Base-by-base conservation (phyloP, 1,284 basidiomycete genomes). In the Cutaneotrichosporon daszewskae region DNA sequence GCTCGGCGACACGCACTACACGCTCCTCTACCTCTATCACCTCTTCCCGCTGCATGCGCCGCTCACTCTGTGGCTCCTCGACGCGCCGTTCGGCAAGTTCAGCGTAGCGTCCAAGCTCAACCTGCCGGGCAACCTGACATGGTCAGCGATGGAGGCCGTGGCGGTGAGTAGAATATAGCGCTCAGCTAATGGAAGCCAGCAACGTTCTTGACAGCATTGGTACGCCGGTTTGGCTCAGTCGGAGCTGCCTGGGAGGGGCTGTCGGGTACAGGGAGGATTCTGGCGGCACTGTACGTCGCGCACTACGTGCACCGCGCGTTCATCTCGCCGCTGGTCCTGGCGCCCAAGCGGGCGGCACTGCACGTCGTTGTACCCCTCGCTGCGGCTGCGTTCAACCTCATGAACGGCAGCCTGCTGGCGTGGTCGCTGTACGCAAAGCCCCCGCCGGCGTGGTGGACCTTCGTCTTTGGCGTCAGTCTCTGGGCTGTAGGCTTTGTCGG, bases 271-370 rank as follows among this genome's bases (percentile, higher is more conserved):
- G 37, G 19, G 4, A 6, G n/a, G 3, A 13, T 43, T 19, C 43
- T 59, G 1, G 38, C 47, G 3, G 32, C 17, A 3, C 28, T 84
- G 40, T 94, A 78, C 66, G 63, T 89, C 33, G 54, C 77, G 1
- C 90, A 96, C 73, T 95, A 95, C 68, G 54, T 78, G 39, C 89
- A 94, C 68, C 83, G 91, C 29, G 82, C 88, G 4, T 47, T 95
- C 46, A 63, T 94, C 24, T 85, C 82, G 1, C 91, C 91, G 6
- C 74, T 71, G 13, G 13, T 92, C 10, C 80, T 85, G 41, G 84
- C 86, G 0, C 87, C 90, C 0, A 81, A 80, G 18, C 80, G 90
- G 26, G 85, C 85, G 1, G 83, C 81, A 48, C 74, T 84, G 13
- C 87, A 92, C 68, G 62, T 88, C 43, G 64, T 72, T 33, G 82